These are phyloP conservation scores for Acanthamoeba royreba DNA, from an alignment of 208 protist species.

Conservation along the genomic window DNA sequence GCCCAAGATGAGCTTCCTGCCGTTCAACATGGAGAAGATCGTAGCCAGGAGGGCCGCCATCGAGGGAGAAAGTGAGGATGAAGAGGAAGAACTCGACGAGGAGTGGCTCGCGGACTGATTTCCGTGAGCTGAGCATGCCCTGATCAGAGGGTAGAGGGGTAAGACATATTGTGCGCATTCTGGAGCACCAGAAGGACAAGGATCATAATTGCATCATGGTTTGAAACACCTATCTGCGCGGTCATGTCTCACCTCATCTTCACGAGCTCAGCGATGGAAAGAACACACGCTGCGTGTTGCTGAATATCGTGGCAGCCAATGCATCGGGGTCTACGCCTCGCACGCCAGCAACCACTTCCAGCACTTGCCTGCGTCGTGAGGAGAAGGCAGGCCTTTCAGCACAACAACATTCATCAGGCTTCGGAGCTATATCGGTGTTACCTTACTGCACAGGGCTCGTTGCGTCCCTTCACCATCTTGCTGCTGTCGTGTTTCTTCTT, in stretches of 20 bases:
- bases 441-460: slow-evolving; percentile 79
- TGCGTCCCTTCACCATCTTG: slow-evolving; percentile 85
- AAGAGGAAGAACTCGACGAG: background rate
- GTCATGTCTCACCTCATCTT: too few relatives aligned
- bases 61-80: background rate
- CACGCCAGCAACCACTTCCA: background rate
- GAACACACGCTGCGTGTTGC: background rate
- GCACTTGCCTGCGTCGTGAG: background rate
- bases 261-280: too few relatives aligned
- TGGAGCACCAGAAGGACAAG: too few relatives aligned
- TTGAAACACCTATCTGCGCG: too few relatives aligned
- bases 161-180: too few relatives aligned
- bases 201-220: too few relatives aligned
- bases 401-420: background rate
- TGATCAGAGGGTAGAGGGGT: too few relatives aligned
- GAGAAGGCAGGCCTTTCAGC: too few relatives aligned
- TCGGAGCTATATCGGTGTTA: background rate
- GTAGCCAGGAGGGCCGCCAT: background rate
- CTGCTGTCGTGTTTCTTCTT: slow-evolving; percentile 77
- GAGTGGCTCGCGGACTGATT: background rate
- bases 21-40: slow-evolving; percentile 20
- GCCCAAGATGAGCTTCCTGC: background rate
- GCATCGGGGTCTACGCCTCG: background rate
- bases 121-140: too few relatives aligned
- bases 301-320: background rate